These are phyloP conservation scores for Fusarium citri DNA, from an alignment of 2,329 filamentous ascomycete species.

Conservation along the genomic window DNA sequence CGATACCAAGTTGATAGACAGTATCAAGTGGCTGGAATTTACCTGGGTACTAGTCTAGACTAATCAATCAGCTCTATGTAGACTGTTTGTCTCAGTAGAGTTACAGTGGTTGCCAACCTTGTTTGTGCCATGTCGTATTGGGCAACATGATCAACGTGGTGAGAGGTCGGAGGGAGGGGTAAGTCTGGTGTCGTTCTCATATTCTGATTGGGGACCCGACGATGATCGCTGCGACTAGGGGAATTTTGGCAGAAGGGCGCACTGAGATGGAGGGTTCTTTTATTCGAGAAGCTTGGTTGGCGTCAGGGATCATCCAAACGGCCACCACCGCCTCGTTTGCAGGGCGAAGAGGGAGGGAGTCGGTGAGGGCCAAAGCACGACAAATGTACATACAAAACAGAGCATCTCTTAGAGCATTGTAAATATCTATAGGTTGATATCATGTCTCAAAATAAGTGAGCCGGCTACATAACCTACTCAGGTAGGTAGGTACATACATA, in stretches of 20 bases:
- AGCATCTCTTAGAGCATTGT: background rate
- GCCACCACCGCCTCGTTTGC: slow-evolving; percentile 19
- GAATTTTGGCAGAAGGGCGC: slow-evolving; percentile 28
- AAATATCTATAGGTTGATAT: background rate
- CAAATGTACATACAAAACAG: background rate
- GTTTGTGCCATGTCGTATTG: slow-evolving; percentile 22
- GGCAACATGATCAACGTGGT: slow-evolving; percentile 31
- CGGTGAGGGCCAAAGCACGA: slow-evolving; percentile 30
- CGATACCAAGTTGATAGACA: background rate
- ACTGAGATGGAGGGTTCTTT: slow-evolving; percentile 31
- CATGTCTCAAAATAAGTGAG: background rate
- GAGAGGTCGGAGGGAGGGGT: slow-evolving; percentile 18
- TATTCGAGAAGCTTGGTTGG: slow-evolving; percentile 38
- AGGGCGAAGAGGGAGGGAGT: slow-evolving; percentile 29
- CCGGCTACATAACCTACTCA: too few relatives aligned
- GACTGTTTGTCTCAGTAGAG: background rate
- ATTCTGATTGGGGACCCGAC: slow-evolving; percentile 14
- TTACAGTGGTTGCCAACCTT: background rate
- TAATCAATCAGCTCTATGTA: background rate
- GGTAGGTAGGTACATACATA: background rate
- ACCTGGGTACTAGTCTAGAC: background rate
- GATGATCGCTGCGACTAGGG: slow-evolving; percentile 35
- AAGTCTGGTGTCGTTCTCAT: background rate
- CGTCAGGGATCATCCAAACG: slow-evolving; percentile 24
- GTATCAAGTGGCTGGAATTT: background rate